Evolutionary conservation across 2,329 filamentous ascomycete species (phyloP), one percentile per base, ranked within the genome.

Genomic region (Anthostomella pinea): DNA sequence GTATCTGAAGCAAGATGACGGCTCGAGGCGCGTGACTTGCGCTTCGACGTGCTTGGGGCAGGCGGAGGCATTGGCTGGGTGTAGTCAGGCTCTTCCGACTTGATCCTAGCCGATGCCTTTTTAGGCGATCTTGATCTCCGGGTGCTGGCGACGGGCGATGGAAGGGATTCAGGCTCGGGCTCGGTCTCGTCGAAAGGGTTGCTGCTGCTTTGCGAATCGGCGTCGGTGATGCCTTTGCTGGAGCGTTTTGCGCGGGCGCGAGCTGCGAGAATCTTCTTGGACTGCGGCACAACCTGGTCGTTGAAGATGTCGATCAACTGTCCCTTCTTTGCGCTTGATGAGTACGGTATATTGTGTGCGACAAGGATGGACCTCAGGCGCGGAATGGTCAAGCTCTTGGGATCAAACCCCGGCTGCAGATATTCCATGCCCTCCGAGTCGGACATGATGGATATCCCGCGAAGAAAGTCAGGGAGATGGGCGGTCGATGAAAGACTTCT

Each of bases 351-450:
- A 59, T 89, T 85, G 67, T 98, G 87, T 48, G 81, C 85, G 55
- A 97, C 86, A 39, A 98, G 79, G 49, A 97, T 94, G 31, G 86
- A 91, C 54, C 93, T 87, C 52, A 98, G 72, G 29, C 85, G 85
- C 18, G 93, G 89, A 32, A 97, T 81, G 2, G 89, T 97, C 46
- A 97, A 77, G 47, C 77, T 79, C 57, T 76, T 75, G 14, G 93
- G 81, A 60, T 98, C 88, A 61, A 96, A 97, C 53, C 79, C 87
- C 36, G 87, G 77, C 57, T 90, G 81, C 20, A 97, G 81, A 61
- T 97, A 98, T 50, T 88, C 85, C 51, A 83, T 65, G 43, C 57
- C 68, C 50, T 90, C 86, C 47, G 79, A 69, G 54, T 83, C 79
- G 18, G 75, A 75, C 79, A 83, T 83, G 49, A 34, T 63, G 50